A percentile compares a stretch with the other conserved stretches of the same genome.
phyloP scores from a whole-genome alignment of 495 filamentous ascomycete genomes.

The Trichoderma virens region DNA sequence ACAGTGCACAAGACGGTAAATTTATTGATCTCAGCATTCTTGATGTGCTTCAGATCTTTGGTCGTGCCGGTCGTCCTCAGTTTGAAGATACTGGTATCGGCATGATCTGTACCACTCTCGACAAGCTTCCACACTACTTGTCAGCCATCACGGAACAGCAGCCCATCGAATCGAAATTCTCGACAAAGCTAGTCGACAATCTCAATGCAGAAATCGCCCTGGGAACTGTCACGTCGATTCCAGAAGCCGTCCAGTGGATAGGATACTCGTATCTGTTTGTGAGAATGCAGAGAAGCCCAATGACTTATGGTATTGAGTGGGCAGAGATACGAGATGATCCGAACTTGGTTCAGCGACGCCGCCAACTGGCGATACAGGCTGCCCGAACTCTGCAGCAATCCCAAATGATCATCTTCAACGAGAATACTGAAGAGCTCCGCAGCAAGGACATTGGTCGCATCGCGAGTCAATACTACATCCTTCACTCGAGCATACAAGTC shows the following conservation, averaged over 20 bases:
- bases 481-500: conserved; percentile 85
- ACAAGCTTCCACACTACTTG: conserved; percentile 88
- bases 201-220: conserved; percentile 91
- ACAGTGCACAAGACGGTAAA: conserved; percentile 91
- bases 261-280: conserved; percentile 97
- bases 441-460: conserved; percentile 94
- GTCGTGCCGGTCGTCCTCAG: conserved; percentile 93
- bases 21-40: conserved; percentile 96
- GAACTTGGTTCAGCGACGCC: conserved; percentile 68
- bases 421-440: conserved; percentile 78
- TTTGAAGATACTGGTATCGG: conserved; percentile 95
- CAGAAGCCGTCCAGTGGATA: conserved; percentile 91
- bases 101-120: conserved; percentile 90
- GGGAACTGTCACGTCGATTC: conserved; percentile 91
- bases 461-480: conserved; percentile 93
- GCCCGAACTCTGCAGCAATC: conserved; percentile 77
- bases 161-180: conserved; percentile 93
- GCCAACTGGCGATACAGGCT: conserved; percentile 78
- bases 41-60: conserved; percentile 97
- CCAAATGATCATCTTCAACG: conserved; percentile 99
- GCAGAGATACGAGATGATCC: conserved; percentile 84
- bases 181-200: conserved; percentile 85
- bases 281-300: conserved; percentile 85
- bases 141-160: conserved; percentile 89
- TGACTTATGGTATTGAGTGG: conserved; percentile 94